Conservation (phyloP, 2,329 filamentous ascomycete species). For the Clonostachys rhizophaga region DNA sequence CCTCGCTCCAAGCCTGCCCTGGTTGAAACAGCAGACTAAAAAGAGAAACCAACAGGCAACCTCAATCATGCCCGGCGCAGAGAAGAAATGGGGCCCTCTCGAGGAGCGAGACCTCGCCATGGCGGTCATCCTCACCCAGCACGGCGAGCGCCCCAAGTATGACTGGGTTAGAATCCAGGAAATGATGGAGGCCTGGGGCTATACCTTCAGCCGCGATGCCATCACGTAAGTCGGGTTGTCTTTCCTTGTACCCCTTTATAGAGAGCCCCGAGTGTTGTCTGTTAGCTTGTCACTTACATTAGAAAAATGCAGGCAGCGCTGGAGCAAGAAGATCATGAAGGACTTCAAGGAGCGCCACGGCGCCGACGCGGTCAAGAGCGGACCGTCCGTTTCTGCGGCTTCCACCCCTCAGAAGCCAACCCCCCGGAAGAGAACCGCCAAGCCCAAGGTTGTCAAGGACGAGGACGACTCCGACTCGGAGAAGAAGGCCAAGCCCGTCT, state of each 20-base stretch:
- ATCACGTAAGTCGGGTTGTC: slow-evolving; percentile 22
- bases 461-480: slow-evolving; percentile 8
- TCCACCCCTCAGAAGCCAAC: slow-evolving; percentile 1
- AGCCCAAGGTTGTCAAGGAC: slow-evolving; percentile 6
- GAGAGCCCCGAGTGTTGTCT: too few species aligned
- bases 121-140: slow-evolving; percentile 21
- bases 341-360: slow-evolving; percentile 22
- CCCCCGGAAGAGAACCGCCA: not conserved
- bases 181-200: slow-evolving; percentile 23
- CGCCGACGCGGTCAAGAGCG: slow-evolving; percentile 1
- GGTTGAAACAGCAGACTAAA: not conserved
- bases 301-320: slow-evolving; percentile 25
- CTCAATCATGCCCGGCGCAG: slow-evolving; percentile 13
- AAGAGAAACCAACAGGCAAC: not conserved
- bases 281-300: not conserved
- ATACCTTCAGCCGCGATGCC: slow-evolving; percentile 29
- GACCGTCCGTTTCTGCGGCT: slow-evolving; percentile 1
- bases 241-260: too few species aligned
- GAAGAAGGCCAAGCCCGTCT: slow-evolving; percentile 5
- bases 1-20: not conserved
- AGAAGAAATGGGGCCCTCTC: slow-evolving; percentile 28
- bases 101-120: slow-evolving; percentile 32
- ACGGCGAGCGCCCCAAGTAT: slow-evolving; percentile 13
- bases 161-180: slow-evolving; percentile 24
- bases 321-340: slow-evolving; percentile 28